A percentile compares a stretch with the other conserved stretches of the same genome.
Evolutionary conservation across 371 early-diverging fungal species (phyloP).

Genomic region (Mucor saturninus): DNA sequence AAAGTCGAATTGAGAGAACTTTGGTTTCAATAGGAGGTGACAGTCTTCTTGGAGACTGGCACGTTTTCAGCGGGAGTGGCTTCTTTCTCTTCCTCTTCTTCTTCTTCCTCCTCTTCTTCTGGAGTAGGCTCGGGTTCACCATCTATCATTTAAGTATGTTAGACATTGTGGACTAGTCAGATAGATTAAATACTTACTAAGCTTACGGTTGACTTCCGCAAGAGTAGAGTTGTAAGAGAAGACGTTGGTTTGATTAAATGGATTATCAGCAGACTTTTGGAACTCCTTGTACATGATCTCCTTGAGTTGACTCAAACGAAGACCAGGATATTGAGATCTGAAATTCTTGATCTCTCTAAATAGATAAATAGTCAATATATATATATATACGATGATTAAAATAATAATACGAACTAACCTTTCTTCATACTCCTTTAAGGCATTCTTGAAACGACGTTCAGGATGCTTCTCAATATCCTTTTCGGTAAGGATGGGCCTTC

Average conservation of each 20-base stretch:
- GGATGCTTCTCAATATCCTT: constrained; percentile 82
- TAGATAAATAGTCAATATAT: background rate
- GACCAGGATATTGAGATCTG: constrained; percentile 75
- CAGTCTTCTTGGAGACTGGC: constrained; percentile 13
- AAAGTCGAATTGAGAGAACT: constrained; percentile 3
- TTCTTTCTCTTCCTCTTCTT: constrained; percentile 7
- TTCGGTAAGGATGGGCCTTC: constrained; percentile 71
- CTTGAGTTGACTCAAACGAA: constrained; percentile 78
- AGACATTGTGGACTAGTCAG: background rate
- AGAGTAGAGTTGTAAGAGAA: constrained; percentile 73
- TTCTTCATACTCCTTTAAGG: constrained; percentile 75
- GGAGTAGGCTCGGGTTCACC: constrained; percentile 17
- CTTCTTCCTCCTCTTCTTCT: constrained; percentile 8
- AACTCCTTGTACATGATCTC: constrained; percentile 79
- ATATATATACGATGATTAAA: background rate
- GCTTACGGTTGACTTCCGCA: constrained; percentile 60
- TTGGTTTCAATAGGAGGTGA: constrained; percentile 16
- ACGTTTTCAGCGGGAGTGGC: background rate
- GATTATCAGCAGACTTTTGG: constrained; percentile 88
- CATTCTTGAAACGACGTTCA: constrained; percentile 86
- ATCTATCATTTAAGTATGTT: background rate
- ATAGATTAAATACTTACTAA: background rate
- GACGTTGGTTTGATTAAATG: constrained; percentile 79
- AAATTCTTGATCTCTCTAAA: constrained; percentile 56
- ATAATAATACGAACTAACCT: constrained; percentile 4